Conservation (phyloP, 805 yeast genomes). For the Lachancea waltii region DNA sequence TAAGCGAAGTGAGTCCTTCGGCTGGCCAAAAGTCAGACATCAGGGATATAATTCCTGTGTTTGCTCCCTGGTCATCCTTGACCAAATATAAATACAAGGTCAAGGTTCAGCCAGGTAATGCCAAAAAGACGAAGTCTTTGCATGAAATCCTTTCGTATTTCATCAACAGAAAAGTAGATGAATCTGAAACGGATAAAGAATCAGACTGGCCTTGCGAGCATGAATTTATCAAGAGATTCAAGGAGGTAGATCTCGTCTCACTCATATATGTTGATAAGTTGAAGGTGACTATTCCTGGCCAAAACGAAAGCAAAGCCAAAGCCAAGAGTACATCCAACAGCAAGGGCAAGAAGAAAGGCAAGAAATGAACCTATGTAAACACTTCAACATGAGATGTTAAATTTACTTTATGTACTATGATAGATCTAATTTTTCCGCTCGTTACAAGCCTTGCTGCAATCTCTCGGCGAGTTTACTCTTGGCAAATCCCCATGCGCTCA, state of each 20-base stretch:
- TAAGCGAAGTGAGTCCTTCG: constrained; percentile 31
- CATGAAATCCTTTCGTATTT: constrained; percentile 61
- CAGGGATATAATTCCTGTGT: constrained; percentile 67
- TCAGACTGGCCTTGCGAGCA: constrained; percentile 68
- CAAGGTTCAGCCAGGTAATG: constrained; percentile 68
- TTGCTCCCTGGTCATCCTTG: constrained; percentile 88
- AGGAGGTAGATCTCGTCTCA: constrained; percentile 61
- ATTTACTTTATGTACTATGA: not conserved
- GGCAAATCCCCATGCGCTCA: constrained; percentile 85
- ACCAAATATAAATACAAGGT: constrained; percentile 71
- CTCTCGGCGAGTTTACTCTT: constrained; percentile 58
- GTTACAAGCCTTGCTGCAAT: constrained; percentile 38
- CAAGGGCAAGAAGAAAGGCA: constrained; percentile 21
- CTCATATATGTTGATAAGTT: constrained; percentile 66
- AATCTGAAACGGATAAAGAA: constrained; percentile 39
- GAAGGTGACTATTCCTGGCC: constrained; percentile 54
- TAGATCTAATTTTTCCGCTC: too few species aligned
- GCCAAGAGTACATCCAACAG: constrained; percentile 16
- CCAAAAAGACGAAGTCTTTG: constrained; percentile 83
- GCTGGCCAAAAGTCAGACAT: constrained; percentile 42
- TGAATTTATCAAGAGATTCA: constrained; percentile 47
- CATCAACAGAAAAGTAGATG: constrained; percentile 42
- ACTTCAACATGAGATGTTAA: not conserved
- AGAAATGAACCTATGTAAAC: constrained; percentile 8
- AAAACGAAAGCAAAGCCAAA: constrained; percentile 26